Conservation (phyloP, 441 rosid genomes). For the Erodium trifolium region DNA sequence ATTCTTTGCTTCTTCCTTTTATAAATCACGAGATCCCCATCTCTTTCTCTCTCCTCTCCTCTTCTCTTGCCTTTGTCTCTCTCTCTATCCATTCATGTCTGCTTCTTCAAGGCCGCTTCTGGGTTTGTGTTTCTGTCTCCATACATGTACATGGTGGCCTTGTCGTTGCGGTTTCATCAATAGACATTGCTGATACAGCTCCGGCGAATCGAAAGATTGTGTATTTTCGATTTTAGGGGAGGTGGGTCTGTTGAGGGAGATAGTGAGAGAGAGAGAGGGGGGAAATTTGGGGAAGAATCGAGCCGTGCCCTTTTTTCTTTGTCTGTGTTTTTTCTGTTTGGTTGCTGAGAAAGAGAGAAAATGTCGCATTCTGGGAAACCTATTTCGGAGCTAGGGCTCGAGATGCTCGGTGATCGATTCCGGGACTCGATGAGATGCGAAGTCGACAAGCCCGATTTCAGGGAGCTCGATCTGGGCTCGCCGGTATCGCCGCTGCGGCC, state of each 20-base stretch:
- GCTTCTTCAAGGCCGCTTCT: slow-evolving; percentile 30
- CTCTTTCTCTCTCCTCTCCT: slow-evolving; percentile 13
- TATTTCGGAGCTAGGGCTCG: background rate
- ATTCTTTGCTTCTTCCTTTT: slow-evolving; percentile 65
- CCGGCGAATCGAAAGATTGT: background rate
- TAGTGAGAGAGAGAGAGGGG: too few species aligned
- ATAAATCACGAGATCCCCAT: background rate
- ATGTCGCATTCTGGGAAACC: slow-evolving; percentile 3
- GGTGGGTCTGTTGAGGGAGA: background rate
- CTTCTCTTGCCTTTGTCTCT: slow-evolving; percentile 15
- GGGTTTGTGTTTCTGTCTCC: slow-evolving; percentile 18
- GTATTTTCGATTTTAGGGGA: background rate
- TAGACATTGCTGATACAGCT: slow-evolving; percentile 25
- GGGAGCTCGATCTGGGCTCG: background rate
- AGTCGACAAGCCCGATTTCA: background rate
- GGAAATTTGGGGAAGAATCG: background rate
- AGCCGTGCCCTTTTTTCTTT: background rate
- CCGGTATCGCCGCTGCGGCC: background rate
- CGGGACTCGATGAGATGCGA: background rate
- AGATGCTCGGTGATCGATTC: background rate
- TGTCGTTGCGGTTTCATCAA: background rate
- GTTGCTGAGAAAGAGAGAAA: background rate
- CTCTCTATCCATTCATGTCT: slow-evolving; percentile 2
- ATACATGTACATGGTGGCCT: slow-evolving; percentile 12
- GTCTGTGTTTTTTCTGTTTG: too few species aligned